phyloP scores from a whole-genome alignment of 2,329 filamentous ascomycete genomes.

The Lachnellula arida region DNA sequence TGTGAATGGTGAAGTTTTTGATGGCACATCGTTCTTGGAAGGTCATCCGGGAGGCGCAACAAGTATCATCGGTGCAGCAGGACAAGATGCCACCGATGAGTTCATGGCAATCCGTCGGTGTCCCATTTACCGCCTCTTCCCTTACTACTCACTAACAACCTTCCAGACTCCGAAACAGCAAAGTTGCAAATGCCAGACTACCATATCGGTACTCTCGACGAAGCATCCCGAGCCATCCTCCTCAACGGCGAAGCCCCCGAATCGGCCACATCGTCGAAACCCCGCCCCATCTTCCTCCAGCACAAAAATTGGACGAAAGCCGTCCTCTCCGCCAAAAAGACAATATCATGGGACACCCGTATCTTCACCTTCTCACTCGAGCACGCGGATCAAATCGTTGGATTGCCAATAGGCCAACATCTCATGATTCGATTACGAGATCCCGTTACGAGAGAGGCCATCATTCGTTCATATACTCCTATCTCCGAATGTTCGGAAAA shows the following conservation, averaged over 20 bases:
- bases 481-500: conserved; percentile 59
- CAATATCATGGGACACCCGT: conserved; percentile 70
- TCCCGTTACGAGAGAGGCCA: conserved; percentile 61
- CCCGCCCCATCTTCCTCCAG: conserved; percentile 64
- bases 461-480: conserved; percentile 85
- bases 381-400: conserved; percentile 63
- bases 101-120: conserved; percentile 85
- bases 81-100: conserved; percentile 77
- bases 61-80: conserved; percentile 80
- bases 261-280: conserved; percentile 34
- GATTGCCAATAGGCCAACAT: conserved; percentile 81
- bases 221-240: conserved; percentile 51
- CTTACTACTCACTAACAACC: conserved; percentile 25
- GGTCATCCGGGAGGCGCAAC: conserved; percentile 82
- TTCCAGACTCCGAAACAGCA: conserved; percentile 81
- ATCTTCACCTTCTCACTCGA: conserved; percentile 79
- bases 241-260: conserved; percentile 36
- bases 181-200: conserved; percentile 85
- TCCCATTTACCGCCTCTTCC: not conserved
- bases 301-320: conserved; percentile 69
- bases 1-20: conserved; percentile 82
- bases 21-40: conserved; percentile 75
- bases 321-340: conserved; percentile 61
- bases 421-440: conserved; percentile 78
- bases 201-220: conserved; percentile 74